A percentile compares a stretch with the other conserved stretches of the same genome.
These are phyloP conservation scores for Xylariomycetidae sp. DNA, from an alignment of 2,329 filamentous ascomycete species.

Conservation along the genomic window DNA sequence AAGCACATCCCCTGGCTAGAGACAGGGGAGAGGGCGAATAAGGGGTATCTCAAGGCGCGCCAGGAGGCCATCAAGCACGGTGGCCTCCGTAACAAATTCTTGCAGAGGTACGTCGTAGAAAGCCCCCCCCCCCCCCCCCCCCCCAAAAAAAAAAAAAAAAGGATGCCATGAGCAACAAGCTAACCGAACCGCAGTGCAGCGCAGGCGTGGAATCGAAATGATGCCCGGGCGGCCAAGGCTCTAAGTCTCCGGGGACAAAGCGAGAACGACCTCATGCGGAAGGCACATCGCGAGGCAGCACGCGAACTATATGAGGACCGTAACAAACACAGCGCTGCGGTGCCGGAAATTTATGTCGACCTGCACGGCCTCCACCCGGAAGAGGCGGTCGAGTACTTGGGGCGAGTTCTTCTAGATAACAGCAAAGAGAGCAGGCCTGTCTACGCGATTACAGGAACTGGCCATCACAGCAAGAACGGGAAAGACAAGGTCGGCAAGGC, in stretches of 20 bases:
- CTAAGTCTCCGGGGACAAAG: conserved; percentile 90
- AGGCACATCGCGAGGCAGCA: conserved; percentile 92
- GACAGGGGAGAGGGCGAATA: conserved; percentile 85
- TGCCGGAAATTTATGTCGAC: conserved; percentile 84
- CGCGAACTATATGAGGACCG: conserved; percentile 89
- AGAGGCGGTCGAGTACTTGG: conserved; percentile 91
- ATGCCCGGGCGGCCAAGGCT: conserved; percentile 92
- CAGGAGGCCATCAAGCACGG: conserved; percentile 97
- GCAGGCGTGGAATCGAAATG: conserved; percentile 97
- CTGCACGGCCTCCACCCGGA: conserved; percentile 98
- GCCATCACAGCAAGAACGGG: conserved; percentile 96
- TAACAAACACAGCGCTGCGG: conserved; percentile 61
- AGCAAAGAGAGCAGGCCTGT: conserved; percentile 67
- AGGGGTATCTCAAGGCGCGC: conserved; percentile 89
- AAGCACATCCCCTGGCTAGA: conserved; percentile 96
- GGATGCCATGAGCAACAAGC: background rate
- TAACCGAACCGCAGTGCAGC: conserved; percentile 61
- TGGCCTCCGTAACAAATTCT: conserved; percentile 90
- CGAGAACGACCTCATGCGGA: conserved; percentile 95
- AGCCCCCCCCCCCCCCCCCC: background rate
- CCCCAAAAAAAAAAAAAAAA: background rate
- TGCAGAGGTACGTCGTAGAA: conserved; percentile 67
- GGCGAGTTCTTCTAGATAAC: conserved; percentile 82
- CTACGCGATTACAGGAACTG: conserved; percentile 95
- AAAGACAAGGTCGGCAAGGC: conserved; percentile 98